Percentiles rank a stretch among this genome's conserved stretches.
Conservation (phyloP, 768 basidiomycete species). For the Russula sp. region DNA sequence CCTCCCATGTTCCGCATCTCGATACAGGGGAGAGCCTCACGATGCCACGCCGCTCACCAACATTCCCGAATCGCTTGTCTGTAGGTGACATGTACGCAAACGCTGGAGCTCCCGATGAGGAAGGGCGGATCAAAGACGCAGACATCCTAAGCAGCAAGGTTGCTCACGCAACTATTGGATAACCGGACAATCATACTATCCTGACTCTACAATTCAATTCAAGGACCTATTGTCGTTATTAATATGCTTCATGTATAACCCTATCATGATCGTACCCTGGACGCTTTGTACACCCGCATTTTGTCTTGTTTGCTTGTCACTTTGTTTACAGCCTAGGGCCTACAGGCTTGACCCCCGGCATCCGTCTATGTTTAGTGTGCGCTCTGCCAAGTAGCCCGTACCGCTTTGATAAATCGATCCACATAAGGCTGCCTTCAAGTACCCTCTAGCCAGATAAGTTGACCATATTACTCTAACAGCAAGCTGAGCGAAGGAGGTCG, state of each 20-base stretch:
- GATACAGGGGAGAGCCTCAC: not conserved
- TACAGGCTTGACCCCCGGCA: not conserved
- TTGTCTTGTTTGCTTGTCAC: not conserved
- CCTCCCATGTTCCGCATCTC: slow-evolving; percentile 5
- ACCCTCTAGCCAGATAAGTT: not conserved
- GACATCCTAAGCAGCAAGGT: slow-evolving; percentile 1
- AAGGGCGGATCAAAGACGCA: slow-evolving; percentile 8
- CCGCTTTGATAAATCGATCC: not conserved
- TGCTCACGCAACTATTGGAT: slow-evolving; percentile 14
- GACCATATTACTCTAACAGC: not conserved
- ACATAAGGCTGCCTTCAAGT: not conserved
- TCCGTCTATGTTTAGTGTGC: not conserved
- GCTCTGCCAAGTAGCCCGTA: not conserved
- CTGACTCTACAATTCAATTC: not conserved
- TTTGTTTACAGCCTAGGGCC: not conserved
- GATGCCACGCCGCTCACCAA: not conserved
- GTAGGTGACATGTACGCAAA: not conserved
- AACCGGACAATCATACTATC: not conserved
- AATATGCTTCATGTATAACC: not conserved
- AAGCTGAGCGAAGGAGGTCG: not conserved
- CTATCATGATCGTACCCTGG: not conserved
- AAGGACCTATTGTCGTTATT: not conserved
- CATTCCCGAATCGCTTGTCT: slow-evolving; percentile 5
- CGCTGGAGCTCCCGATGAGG: slow-evolving; percentile 8
- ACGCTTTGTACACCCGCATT: not conserved